Evolutionary conservation across 2,329 filamentous ascomycete species (phyloP).

Genomic region (Ascochyta viciae-villosae): DNA sequence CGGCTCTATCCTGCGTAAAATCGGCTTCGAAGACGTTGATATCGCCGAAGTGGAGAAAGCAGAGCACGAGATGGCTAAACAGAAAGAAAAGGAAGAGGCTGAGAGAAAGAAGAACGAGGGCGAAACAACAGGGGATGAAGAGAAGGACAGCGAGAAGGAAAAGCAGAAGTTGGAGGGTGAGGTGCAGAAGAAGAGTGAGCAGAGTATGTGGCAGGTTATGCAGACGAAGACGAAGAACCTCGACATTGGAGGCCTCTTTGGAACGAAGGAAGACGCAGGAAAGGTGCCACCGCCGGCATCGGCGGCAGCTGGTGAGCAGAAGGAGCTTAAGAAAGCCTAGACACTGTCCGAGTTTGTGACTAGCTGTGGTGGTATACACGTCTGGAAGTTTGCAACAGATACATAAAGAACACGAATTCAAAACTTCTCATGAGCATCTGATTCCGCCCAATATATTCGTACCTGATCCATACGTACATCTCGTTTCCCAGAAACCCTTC

Average conservation of each 20-base stretch:
- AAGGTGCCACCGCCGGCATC: not conserved
- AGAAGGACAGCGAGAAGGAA: slow-evolving; percentile 36
- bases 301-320: not conserved
- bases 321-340: slow-evolving; percentile 10
- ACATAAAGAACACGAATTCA: not conserved
- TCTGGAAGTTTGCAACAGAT: not conserved
- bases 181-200: slow-evolving; percentile 54
- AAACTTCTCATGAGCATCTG: not conserved
- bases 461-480: not conserved
- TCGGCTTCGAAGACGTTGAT: slow-evolving; percentile 62
- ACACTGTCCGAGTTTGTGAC: not conserved
- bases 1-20: slow-evolving; percentile 58
- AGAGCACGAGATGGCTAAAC: slow-evolving; percentile 53
- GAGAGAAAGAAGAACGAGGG: slow-evolving; percentile 46
- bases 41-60: slow-evolving; percentile 55
- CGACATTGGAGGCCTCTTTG: slow-evolving; percentile 25
- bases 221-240: slow-evolving; percentile 50
- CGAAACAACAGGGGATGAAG: slow-evolving; percentile 30
- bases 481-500: not conserved
- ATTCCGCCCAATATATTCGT: not conserved
- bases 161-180: slow-evolving; percentile 51
- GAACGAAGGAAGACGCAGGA: slow-evolving; percentile 3
- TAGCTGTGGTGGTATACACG: not conserved
- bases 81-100: slow-evolving; percentile 52
- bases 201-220: slow-evolving; percentile 53